These are phyloP conservation scores for Penicillium subrubescens DNA, from an alignment of 495 filamentous ascomycete genomes.

Conservation along the genomic window DNA sequence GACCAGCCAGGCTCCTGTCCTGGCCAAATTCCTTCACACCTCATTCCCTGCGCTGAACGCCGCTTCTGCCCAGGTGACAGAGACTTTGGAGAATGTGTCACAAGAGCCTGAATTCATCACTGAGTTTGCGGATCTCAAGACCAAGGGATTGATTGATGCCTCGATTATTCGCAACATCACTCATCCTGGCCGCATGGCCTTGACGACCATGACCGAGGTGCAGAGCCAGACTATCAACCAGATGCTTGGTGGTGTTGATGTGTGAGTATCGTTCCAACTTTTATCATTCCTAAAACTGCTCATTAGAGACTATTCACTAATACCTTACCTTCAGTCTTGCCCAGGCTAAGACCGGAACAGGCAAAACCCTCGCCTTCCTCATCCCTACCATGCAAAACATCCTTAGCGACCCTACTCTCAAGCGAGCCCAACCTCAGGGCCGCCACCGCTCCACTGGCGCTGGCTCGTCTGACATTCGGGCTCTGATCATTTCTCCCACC, in stretches of 20 bases:
- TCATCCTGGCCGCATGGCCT: constrained; percentile 59
- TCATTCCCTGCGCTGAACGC: constrained; percentile 31
- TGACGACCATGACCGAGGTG: constrained; percentile 91
- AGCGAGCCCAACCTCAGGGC: constrained; percentile 32
- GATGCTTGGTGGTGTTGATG: constrained; percentile 74
- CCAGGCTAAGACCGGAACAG: constrained; percentile 86
- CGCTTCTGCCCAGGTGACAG: constrained; percentile 17
- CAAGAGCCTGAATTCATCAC: constrained; percentile 48
- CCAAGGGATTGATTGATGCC: constrained; percentile 62
- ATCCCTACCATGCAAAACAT: constrained; percentile 75
- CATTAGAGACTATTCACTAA: constrained; percentile 13
- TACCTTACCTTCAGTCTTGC: constrained; percentile 63
- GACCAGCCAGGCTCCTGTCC: constrained; percentile 20
- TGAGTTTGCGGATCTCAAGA: constrained; percentile 68
- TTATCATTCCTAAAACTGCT: not conserved
- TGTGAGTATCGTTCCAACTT: constrained; percentile 55
- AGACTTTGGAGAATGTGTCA: constrained; percentile 20
- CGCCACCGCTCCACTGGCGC: constrained; percentile 7
- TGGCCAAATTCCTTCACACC: constrained; percentile 35
- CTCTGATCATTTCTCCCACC: constrained; percentile 91
- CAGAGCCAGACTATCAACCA: constrained; percentile 80
- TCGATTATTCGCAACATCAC: constrained; percentile 70
- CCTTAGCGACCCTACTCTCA: constrained; percentile 55
- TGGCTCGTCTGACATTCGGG: constrained; percentile 69
- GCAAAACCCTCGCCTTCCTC: constrained; percentile 85